Percentiles rank a stretch among this genome's conserved stretches.
Conservation (phyloP, 192 early-diverging fungal species). For the Entomortierella parvispora region DNA sequence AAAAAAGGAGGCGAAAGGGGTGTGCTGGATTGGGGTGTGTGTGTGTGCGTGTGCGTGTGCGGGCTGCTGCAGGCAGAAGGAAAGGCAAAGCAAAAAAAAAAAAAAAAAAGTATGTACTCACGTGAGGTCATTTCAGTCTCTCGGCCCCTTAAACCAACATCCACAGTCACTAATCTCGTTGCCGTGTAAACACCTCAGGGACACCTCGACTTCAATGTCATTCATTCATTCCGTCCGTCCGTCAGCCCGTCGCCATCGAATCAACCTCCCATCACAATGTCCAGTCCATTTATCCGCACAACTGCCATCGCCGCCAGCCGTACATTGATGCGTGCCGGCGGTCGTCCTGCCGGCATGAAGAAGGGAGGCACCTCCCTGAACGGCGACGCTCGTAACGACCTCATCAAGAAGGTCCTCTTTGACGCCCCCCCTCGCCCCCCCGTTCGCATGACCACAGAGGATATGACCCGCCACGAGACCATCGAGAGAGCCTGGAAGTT, state of each 20-base stretch:
- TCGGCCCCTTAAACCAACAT: conserved; percentile 10
- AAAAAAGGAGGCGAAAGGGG: neutral
- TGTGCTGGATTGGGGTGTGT: neutral
- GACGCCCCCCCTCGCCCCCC: conserved; percentile 56
- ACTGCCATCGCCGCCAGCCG: conserved; percentile 15
- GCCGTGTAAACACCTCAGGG: neutral
- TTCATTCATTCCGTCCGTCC: neutral
- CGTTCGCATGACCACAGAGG: conserved; percentile 65
- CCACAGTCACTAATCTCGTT: neutral
- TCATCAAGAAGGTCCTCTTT: conserved; percentile 79
- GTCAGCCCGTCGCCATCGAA: neutral
- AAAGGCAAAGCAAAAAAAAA: no score
- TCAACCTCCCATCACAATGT: conserved; percentile 14
- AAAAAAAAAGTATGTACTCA: conserved; percentile 5
- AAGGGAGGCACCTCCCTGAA: conserved; percentile 41
- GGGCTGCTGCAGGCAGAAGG: no score
- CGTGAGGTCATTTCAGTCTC: neutral
- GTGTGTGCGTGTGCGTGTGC: no score
- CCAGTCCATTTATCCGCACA: conserved; percentile 39
- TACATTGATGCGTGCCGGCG: conserved; percentile 43
- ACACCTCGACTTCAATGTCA: conserved; percentile 3
- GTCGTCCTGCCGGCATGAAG: conserved; percentile 16
- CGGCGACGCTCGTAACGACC: conserved; percentile 70
- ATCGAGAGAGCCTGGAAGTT: conserved; percentile 78
- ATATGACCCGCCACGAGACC: conserved; percentile 70